A percentile compares a stretch with the other conserved stretches of the same genome.
phyloP scores from a whole-genome alignment of 305 asterid genomes.

The Striga hermonthica region DNA sequence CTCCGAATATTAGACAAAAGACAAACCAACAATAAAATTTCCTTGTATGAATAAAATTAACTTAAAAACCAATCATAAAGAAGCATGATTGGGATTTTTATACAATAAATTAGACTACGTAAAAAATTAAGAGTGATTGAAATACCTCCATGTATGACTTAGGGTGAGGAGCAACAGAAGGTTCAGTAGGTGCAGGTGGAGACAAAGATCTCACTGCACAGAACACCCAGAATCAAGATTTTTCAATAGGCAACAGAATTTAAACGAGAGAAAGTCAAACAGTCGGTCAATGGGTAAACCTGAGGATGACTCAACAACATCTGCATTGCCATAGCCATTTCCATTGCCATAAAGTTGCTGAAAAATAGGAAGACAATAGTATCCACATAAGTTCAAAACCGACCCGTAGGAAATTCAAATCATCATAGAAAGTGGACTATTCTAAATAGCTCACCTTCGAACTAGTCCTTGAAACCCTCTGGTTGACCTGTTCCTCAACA shows the following conservation, averaged over 20 bases:
- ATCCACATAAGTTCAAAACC: slow-evolving; percentile 21
- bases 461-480: slow-evolving; percentile 41
- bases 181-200: slow-evolving; percentile 66
- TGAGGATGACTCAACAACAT: slow-evolving; percentile 49
- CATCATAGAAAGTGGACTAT: slow-evolving; percentile 16
- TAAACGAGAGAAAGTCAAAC: slow-evolving; percentile 9
- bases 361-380: slow-evolving; percentile 34
- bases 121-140: slow-evolving; percentile 19
- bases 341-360: slow-evolving; percentile 79
- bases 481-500: slow-evolving; percentile 43
- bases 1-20: slow-evolving; percentile 11
- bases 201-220: slow-evolving; percentile 69
- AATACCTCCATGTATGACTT: slow-evolving; percentile 86
- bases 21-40: not conserved
- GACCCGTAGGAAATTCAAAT: slow-evolving; percentile 3
- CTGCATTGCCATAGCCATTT: slow-evolving; percentile 64
- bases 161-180: slow-evolving; percentile 75
- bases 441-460: slow-evolving; percentile 54
- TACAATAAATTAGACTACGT: not conserved
- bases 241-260: not conserved
- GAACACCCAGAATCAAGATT: slow-evolving; percentile 29
- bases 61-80: not conserved
- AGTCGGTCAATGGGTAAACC: slow-evolving; percentile 44
- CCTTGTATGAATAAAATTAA: not conserved
- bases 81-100: not conserved